Evolutionary conservation across 2,329 filamentous ascomycete genomes (phyloP).

Genomic region (Sarocladium oryzae): DNA sequence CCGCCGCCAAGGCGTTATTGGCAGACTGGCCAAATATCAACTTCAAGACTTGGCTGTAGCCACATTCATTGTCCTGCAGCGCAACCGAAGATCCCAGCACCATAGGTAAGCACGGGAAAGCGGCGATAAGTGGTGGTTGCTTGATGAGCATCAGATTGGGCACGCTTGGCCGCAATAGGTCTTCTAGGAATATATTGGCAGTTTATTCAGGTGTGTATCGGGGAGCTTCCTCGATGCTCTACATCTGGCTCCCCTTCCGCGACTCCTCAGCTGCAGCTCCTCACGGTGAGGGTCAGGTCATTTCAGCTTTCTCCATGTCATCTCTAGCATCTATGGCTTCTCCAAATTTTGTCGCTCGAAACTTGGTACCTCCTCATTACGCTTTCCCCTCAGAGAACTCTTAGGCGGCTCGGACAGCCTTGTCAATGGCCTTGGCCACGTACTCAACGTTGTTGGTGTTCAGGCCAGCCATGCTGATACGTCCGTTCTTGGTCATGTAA

Average conservation of each 20-base stretch:
- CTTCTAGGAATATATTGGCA: not conserved
- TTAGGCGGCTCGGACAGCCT: slow-evolving; percentile 51
- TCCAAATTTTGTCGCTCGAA: not conserved
- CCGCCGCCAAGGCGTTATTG: not conserved
- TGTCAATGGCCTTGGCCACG: slow-evolving; percentile 82
- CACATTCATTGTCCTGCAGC: not conserved
- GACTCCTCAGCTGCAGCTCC: not conserved
- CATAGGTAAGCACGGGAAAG: no score
- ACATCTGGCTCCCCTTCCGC: not conserved
- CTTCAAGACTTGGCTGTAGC: not conserved
- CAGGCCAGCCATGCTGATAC: slow-evolving; percentile 97
- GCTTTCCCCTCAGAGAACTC: slow-evolving; percentile 12
- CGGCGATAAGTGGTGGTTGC: not conserved
- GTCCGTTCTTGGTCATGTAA: slow-evolving; percentile 96
- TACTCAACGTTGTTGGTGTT: slow-evolving; percentile 91
- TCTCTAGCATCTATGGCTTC: slow-evolving; percentile 7
- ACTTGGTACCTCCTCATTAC: slow-evolving; percentile 1
- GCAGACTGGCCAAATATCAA: not conserved
- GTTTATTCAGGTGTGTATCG: slow-evolving; percentile 4
- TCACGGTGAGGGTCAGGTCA: not conserved
- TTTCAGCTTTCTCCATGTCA: not conserved
- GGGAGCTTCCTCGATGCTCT: slow-evolving; percentile 7
- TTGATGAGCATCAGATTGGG: not conserved
- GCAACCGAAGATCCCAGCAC: not conserved
- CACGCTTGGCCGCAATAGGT: not conserved